These are phyloP conservation scores for Fusarium cyanostomum DNA, from an alignment of 2,329 filamentous ascomycete genomes.

Conservation along the genomic window DNA sequence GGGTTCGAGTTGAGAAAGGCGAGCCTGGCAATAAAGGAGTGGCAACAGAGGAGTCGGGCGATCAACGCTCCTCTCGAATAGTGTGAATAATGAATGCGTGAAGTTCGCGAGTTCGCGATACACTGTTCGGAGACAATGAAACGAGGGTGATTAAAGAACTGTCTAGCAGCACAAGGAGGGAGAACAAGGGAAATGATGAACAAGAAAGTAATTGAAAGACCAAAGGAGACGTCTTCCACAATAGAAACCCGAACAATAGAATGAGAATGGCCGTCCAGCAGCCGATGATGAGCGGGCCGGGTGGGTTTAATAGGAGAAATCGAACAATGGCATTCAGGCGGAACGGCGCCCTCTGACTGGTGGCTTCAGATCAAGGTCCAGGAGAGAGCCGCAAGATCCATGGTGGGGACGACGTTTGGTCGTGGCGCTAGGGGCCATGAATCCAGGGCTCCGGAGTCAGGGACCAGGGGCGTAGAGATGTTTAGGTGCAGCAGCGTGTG, in stretches of 20 bases:
- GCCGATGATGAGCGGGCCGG: slow-evolving; percentile 31
- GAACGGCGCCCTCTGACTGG: slow-evolving; percentile 28
- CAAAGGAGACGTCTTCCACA: slow-evolving; percentile 39
- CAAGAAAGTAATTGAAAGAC: slow-evolving; percentile 38
- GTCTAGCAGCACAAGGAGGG: slow-evolving; percentile 39
- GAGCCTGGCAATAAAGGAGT: slow-evolving; percentile 33
- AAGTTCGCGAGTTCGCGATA: slow-evolving; percentile 26
- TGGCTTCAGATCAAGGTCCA: slow-evolving; percentile 38
- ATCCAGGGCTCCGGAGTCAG: slow-evolving; percentile 33
- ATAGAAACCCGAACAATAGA: slow-evolving; percentile 43
- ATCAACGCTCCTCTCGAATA: slow-evolving; percentile 47
- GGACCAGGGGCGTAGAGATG: slow-evolving; percentile 25
- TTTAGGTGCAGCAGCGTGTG: slow-evolving; percentile 36
- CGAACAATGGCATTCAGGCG: slow-evolving; percentile 32
- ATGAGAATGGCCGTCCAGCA: slow-evolving; percentile 40
- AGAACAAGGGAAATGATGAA: slow-evolving; percentile 35
- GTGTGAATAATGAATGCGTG: slow-evolving; percentile 34
- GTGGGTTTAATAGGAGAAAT: slow-evolving; percentile 43
- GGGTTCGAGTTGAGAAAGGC: slow-evolving; percentile 23
- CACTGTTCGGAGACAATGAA: slow-evolving; percentile 31
- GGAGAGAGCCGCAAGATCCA: slow-evolving; percentile 45
- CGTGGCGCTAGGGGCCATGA: slow-evolving; percentile 34
- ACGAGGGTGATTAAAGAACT: slow-evolving; percentile 43
- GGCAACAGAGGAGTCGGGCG: slow-evolving; percentile 41
- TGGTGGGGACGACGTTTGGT: slow-evolving; percentile 38